These are phyloP conservation scores for Yamadazyma olivae DNA, from an alignment of 805 yeast genomes.

Conservation along the genomic window DNA sequence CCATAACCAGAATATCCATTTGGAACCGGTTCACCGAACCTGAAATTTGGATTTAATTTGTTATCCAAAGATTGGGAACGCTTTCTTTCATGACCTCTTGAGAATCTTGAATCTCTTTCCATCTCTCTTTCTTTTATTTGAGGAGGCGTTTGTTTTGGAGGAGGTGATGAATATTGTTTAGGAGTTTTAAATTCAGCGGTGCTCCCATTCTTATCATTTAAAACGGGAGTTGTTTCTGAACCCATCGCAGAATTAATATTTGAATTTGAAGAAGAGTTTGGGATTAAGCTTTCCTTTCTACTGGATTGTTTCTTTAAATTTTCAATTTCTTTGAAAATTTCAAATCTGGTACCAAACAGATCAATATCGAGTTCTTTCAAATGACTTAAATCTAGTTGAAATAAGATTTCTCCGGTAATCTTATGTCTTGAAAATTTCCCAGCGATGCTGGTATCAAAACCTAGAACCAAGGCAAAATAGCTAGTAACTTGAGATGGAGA, in stretches of 20 bases:
- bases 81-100: constrained; percentile 38
- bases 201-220: not conserved
- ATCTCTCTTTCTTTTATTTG: not conserved
- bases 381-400: constrained; percentile 81
- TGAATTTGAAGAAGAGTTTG: not conserved
- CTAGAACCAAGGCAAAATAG: constrained; percentile 64
- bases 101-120: not conserved
- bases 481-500: constrained; percentile 80
- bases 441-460: constrained; percentile 73
- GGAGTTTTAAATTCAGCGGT: not conserved
- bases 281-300: not conserved
- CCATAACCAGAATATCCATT: not conserved
- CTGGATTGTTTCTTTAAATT: constrained; percentile 40
- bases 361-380: constrained; percentile 88
- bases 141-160: constrained; percentile 2
- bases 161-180: not conserved
- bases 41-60: constrained; percentile 2
- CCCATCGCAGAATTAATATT: not conserved
- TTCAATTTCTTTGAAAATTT: constrained; percentile 85
- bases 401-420: constrained; percentile 79
- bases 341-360: constrained; percentile 94
- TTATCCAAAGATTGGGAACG: constrained; percentile 41
- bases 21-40: constrained; percentile 4
- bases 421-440: constrained; percentile 83
- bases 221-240: not conserved